These are phyloP conservation scores for Gelatoporia subvermispora DNA, from an alignment of 768 basidiomycete genomes.

Conservation along the genomic window DNA sequence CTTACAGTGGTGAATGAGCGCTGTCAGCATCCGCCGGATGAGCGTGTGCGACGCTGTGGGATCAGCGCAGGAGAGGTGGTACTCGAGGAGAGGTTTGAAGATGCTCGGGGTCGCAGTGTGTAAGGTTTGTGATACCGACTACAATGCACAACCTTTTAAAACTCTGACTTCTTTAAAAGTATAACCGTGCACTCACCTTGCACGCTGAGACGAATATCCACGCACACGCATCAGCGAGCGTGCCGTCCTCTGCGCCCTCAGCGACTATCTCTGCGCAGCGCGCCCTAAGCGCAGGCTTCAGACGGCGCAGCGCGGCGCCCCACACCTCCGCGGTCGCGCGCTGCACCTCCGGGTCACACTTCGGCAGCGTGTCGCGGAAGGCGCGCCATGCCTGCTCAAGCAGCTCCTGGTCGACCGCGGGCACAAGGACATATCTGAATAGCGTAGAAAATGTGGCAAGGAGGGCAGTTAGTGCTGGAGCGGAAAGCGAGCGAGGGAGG, in stretches of 20 bases:
- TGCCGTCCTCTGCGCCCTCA: conserved; percentile 33
- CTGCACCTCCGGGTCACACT: conserved; percentile 68
- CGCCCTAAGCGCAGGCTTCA: conserved; percentile 57
- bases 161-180: too few relatives aligned
- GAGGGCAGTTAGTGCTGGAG: conserved; percentile 55
- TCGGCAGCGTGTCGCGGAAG: conserved; percentile 46
- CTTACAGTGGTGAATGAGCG: conserved; percentile 80
- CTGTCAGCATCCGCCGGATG: conserved; percentile 69
- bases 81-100: conserved; percentile 50
- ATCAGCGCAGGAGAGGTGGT: conserved; percentile 41
- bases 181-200: too few relatives aligned
- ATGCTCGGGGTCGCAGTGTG: conserved; percentile 72
- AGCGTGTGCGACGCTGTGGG: conserved; percentile 46
- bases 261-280: conserved; percentile 54
- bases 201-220: conserved; percentile 77
- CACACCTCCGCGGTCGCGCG: conserved; percentile 82
- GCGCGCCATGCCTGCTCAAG: conserved; percentile 57
- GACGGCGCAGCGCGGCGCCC: conserved; percentile 70
- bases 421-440: conserved; percentile 71
- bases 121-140: conserved; percentile 81
- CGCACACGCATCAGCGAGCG: conserved; percentile 59
- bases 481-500: conserved; percentile 54
- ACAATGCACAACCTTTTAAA: not conserved
- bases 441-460: conserved; percentile 63
- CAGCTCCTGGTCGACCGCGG: conserved; percentile 47